phyloP scores from a whole-genome alignment of 305 asterid species.

The Fraxinus ornus region DNA sequence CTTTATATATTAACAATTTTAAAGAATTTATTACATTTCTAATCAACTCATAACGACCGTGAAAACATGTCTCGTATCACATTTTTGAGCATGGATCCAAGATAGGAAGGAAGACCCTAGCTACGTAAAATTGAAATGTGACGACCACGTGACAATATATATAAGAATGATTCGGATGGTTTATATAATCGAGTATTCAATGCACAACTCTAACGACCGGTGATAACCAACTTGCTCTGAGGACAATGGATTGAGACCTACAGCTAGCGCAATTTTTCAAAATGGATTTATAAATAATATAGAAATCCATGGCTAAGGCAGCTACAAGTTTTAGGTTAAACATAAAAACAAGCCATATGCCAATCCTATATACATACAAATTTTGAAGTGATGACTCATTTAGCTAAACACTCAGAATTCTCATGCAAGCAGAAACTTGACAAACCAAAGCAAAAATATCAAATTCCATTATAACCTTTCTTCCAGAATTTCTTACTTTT shows the following conservation, averaged over 20 bases:
- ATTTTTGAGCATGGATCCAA: not conserved
- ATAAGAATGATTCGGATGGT: not conserved
- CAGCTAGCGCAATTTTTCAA: not conserved
- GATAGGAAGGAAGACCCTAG: not conserved
- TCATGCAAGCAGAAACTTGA: not conserved
- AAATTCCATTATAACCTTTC: not conserved
- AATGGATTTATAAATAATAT: not conserved
- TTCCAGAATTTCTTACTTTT: conserved; percentile 8
- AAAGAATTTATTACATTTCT: not conserved
- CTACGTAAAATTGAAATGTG: not conserved
- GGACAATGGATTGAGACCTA: not conserved
- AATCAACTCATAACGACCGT: not conserved
- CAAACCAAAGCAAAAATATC: conserved; percentile 25
- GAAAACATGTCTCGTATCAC: not conserved
- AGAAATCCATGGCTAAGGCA: not conserved
- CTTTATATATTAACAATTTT: not conserved
- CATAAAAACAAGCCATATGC: not conserved
- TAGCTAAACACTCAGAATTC: not conserved
- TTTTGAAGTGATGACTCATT: not conserved
- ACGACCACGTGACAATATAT: not conserved
- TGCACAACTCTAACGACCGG: not conserved
- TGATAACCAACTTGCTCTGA: not conserved
- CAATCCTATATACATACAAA: not conserved
- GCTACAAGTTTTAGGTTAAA: conserved; percentile 9
- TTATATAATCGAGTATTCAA: not conserved